Evolutionary conservation across 2,329 filamentous ascomycete genomes (phyloP), one percentile per base, ranked within the genome.

Genomic region (Epichloe sylvatica): DNA sequence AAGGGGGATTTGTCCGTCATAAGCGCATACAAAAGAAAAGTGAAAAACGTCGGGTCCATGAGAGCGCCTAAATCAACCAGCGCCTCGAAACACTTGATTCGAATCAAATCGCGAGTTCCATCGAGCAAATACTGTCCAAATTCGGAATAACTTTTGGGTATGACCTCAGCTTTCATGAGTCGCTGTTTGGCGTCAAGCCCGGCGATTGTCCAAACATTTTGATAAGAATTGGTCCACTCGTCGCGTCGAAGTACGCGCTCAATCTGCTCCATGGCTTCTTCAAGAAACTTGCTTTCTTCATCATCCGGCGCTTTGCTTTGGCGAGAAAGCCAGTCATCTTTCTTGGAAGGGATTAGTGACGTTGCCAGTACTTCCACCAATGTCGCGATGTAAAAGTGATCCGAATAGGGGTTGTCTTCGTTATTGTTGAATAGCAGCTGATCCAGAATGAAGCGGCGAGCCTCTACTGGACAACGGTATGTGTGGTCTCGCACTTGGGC

Each of bases 361-460:
- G 72, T 73, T 1, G 79, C 74, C 25, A 83, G 65, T 0, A 76
- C 73, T 40, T 74, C 70, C 8, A 98, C 84, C 23, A 98, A 73
- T 21, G 77, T 84, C 7, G 88, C 81, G 49, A 98, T 80, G 62
- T 96, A 98, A 59, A 86, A 82, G 54, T 90, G 84, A 60, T 98
- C 94, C 5, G 90, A 95, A 61, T 80, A 94, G 46, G 83, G 68
- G 58, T 98, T 98, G 52, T 86, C 84, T 2, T 85, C 83, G 62
- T 98, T 98, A 67, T 98, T 90, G 62, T 98, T 98, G 69, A 89
- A 91, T 45, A 86, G 83, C 35, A 98, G 72, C 61, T 94, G 86
- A 57, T 96, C 89, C 21, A 94, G 77, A 45, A 98, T 78, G 64
- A 96, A 94, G 38, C 79, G 77, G 51, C 90, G 86, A 5, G 88